Base-by-base conservation (phyloP, 148 eudicot species). In the Gaultheria prostrata region DNA sequence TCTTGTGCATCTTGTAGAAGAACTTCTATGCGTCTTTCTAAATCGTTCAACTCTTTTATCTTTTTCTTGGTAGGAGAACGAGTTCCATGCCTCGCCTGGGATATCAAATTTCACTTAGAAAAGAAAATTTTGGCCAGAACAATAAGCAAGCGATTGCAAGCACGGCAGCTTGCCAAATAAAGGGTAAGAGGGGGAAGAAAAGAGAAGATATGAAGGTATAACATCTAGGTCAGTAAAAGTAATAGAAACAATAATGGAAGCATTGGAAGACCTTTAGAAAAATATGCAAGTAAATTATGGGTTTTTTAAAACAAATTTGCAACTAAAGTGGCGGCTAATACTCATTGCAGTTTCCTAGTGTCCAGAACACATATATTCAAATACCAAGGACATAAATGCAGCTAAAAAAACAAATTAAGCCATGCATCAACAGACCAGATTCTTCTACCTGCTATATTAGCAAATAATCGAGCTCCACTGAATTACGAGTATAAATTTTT, bases 21-120 rank as follows among this genome's bases (percentile, higher is more conserved):
- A 75, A 78, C 80, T 90, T 91, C 87, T 76, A 97, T 33, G 35
- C 88, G 92, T 57, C 82, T 35, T 35, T 89, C 89, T 87, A 97
- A 83, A 84, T 86, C 88, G 28, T 95, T 93, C 46, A 97, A 80
- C 84, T 89, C 94, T 89, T 82, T 91, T 85, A 92, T 82, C 84
- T 89, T 91, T 84, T 93, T 93, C 94, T 92, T 97, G 26, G 99
- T 97, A 67, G 99, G 99, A 80, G 99, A 90, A 83, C 98, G 92
- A 75, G 99, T 95, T 82, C 99, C 99, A 88, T 97, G 99, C 82
- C 99, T 90, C 77, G 98, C 98, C 99, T 97, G 87, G 80, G 10
- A 86, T 78, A 76, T 33, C 30, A 85, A 87, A 15, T 51, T 53
- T 84, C 46, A 24, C 30, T 49, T 13, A 43, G 20, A 77, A 56